phyloP scores from a whole-genome alignment of 345 rosid genomes.

The Carallia brachiata region DNA sequence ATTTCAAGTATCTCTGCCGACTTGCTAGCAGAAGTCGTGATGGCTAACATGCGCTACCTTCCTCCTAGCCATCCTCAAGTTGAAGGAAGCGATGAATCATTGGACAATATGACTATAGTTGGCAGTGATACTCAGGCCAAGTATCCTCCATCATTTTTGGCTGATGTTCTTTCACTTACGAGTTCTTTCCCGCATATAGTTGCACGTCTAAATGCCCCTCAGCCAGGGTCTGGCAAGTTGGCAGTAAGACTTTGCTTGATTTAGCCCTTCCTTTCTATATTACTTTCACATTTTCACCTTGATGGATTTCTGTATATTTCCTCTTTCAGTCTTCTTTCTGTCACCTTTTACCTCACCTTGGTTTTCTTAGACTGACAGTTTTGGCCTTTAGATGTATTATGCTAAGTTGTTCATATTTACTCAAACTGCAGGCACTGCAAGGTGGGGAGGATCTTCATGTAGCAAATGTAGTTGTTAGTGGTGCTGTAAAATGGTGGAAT shows the following conservation, averaged over 20 bases:
- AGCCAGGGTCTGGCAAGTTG: constrained; percentile 36
- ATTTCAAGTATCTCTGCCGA: constrained; percentile 91
- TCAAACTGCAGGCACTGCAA: constrained; percentile 37
- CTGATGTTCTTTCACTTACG: constrained; percentile 73
- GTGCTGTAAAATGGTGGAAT: constrained; percentile 25
- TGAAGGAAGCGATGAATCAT: constrained; percentile 57
- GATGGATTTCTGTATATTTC: background rate
- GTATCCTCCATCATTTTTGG: constrained; percentile 70
- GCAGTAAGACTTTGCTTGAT: constrained; percentile 25
- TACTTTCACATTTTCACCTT: background rate
- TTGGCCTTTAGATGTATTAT: constrained; percentile 1
- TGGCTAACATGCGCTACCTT: constrained; percentile 88
- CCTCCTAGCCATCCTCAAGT: constrained; percentile 42
- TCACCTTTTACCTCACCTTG: constrained; percentile 9
- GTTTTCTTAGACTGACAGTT: background rate
- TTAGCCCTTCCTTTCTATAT: background rate
- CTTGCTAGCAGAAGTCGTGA: constrained; percentile 94
- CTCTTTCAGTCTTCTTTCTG: background rate
- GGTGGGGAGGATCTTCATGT: constrained; percentile 46
- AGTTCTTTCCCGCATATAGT: constrained; percentile 74
- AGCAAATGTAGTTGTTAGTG: constrained; percentile 24
- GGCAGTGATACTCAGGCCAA: constrained; percentile 64
- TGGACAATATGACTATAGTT: constrained; percentile 57
- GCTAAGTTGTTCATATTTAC: constrained; percentile 20
- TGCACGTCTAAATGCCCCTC: constrained; percentile 41